phyloP scores from a whole-genome alignment of 2,329 filamentous ascomycete species.

The Apiospora malaysiana region DNA sequence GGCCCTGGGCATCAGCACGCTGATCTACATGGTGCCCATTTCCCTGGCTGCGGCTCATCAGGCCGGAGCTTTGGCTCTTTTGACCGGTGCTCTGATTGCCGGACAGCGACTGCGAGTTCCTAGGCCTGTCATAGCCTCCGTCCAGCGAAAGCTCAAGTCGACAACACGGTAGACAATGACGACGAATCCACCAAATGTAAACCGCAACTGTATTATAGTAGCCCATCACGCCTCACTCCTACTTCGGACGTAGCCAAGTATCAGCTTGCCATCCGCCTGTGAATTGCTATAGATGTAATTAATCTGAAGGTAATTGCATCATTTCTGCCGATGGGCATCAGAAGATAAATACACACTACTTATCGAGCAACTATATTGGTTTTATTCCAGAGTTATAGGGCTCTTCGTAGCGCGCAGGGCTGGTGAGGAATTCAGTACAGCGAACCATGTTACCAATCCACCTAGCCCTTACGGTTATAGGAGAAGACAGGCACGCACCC shows the following conservation, averaged over 20 bases:
- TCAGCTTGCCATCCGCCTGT: constrained; percentile 2
- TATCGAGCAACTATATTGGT: too few species aligned
- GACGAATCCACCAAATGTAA: background rate
- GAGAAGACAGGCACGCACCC: too few species aligned
- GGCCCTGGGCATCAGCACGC: constrained; percentile 83
- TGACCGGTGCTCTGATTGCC: constrained; percentile 82
- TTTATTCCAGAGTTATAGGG: too few species aligned
- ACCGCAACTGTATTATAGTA: constrained; percentile 9
- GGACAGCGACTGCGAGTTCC: constrained; percentile 80
- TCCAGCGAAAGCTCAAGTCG: constrained; percentile 54
- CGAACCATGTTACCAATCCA: too few species aligned
- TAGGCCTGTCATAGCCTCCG: constrained; percentile 63
- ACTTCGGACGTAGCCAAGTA: background rate
- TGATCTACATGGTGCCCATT: constrained; percentile 92
- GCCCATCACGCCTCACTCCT: constrained; percentile 10
- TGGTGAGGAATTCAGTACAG: too few species aligned
- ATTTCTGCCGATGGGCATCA: background rate
- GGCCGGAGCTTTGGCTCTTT: constrained; percentile 82
- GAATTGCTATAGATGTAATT: background rate
- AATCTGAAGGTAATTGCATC: background rate
- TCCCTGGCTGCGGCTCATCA: constrained; percentile 90
- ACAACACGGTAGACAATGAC: background rate
- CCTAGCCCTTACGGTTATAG: too few species aligned
- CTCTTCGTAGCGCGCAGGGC: too few species aligned
- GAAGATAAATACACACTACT: too few species aligned